Evolutionary conservation across 2,329 filamentous ascomycete species (phyloP).

Genomic region (Mariannaea elegans): DNA sequence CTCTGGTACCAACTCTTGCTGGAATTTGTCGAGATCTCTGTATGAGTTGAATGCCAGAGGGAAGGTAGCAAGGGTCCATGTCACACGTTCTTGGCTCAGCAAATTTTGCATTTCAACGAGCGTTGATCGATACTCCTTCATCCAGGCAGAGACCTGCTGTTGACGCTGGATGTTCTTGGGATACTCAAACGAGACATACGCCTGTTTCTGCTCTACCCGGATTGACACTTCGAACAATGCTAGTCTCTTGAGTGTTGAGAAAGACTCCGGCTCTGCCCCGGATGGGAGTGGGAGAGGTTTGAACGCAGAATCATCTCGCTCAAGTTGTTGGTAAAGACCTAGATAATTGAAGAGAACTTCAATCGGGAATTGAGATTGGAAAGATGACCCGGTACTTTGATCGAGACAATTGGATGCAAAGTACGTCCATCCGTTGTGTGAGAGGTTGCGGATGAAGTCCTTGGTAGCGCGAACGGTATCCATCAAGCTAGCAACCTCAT

Average conservation of each 20-base stretch:
- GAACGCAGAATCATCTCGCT: conserved; percentile 5
- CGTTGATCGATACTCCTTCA: not conserved
- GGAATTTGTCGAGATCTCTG: conserved; percentile 7
- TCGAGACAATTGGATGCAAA: conserved; percentile 25
- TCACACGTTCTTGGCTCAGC: not conserved
- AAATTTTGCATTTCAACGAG: not conserved
- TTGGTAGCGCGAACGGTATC: not conserved
- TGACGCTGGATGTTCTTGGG: not conserved
- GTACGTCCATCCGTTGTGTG: conserved; percentile 26
- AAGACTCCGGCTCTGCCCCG: no score
- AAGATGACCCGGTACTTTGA: conserved; percentile 33
- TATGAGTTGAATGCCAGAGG: conserved; percentile 31
- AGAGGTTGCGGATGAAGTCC: conserved; percentile 9
- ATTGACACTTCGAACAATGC: not conserved
- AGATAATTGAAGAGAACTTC: conserved; percentile 37
- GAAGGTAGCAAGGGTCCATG: conserved; percentile 39
- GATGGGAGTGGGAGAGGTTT: not conserved
- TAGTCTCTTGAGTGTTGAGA: not conserved
- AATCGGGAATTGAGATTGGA: conserved; percentile 44
- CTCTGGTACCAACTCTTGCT: not conserved
- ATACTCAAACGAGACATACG: not conserved
- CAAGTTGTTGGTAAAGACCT: conserved; percentile 30
- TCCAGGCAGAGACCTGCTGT: not conserved
- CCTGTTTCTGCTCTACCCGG: not conserved
- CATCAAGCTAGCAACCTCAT: not conserved